phyloP scores from a whole-genome alignment of 139 green algal genomes.

The Chlamydomonas applanata region DNA sequence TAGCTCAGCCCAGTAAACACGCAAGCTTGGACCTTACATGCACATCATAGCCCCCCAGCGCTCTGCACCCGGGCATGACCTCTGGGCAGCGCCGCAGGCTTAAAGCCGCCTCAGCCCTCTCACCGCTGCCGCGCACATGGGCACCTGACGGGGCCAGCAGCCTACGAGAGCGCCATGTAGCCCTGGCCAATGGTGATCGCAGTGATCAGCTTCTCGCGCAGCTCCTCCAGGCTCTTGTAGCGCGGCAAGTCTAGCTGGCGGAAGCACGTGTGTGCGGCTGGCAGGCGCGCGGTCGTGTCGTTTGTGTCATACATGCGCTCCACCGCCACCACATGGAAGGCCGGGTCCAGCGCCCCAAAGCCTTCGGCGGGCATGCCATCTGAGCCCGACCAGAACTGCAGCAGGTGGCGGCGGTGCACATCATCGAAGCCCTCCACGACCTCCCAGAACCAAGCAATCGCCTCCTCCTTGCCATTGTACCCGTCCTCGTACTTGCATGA shows the following conservation, averaged over 20 bases:
- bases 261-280: slow-evolving; percentile 65
- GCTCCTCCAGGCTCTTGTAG: slow-evolving; percentile 47
- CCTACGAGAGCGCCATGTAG: slow-evolving; percentile 59
- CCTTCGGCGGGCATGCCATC: slow-evolving; percentile 64
- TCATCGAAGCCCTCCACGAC: slow-evolving; percentile 54
- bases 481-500: slow-evolving; percentile 64
- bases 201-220: slow-evolving; percentile 56
- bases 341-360: slow-evolving; percentile 56
- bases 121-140: no score
- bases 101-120: no score
- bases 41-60: no score
- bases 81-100: no score
- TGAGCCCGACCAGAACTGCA: slow-evolving; percentile 64
- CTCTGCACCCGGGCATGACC: no score
- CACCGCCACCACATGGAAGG: slow-evolving; percentile 60
- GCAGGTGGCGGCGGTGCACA: slow-evolving; percentile 47
- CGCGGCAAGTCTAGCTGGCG: slow-evolving; percentile 62
- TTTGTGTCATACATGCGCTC: slow-evolving; percentile 59
- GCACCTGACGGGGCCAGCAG: neutral
- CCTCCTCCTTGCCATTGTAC: slow-evolving; percentile 60
- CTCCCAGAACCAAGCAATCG: slow-evolving; percentile 63
- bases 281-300: slow-evolving; percentile 55
- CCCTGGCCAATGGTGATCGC: slow-evolving; percentile 66
- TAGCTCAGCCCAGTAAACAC: no score
- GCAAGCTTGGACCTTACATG: no score